These are phyloP conservation scores for Cryptococcus sp. DNA, from an alignment of 1,284 basidiomycete genomes.

Conservation along the genomic window DNA sequence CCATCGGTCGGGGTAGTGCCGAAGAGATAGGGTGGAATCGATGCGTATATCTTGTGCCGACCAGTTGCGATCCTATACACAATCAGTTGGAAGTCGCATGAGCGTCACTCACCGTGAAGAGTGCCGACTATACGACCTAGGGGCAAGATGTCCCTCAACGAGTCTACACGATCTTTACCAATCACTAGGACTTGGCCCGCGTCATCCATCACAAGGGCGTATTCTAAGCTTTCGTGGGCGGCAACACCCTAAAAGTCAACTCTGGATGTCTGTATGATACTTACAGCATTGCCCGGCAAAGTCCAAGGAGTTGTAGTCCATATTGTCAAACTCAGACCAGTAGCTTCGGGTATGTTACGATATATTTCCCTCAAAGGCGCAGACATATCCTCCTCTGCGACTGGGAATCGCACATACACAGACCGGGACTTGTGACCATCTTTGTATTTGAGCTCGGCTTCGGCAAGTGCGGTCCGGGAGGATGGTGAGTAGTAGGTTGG, in stretches of 20 bases:
- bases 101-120: constrained; percentile 57
- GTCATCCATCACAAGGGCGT: constrained; percentile 61
- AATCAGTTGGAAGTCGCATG: not conserved
- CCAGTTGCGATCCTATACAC: constrained; percentile 62
- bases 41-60: constrained; percentile 67
- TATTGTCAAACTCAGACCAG: constrained; percentile 65
- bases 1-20: constrained; percentile 57
- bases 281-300: constrained; percentile 89
- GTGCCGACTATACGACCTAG: constrained; percentile 51
- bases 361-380: constrained; percentile 29
- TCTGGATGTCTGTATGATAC: constrained; percentile 20
- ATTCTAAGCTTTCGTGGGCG: constrained; percentile 71
- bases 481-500: constrained; percentile 97
- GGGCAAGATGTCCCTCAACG: constrained; percentile 13
- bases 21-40: constrained; percentile 62
- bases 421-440: constrained; percentile 86
- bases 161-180: constrained; percentile 66
- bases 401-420: constrained; percentile 78
- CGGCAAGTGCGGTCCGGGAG: constrained; percentile 88
- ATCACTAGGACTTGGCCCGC: constrained; percentile 61
- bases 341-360: not conserved
- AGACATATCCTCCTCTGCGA: constrained; percentile 52
- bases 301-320: constrained; percentile 99
- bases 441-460: constrained; percentile 89
- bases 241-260: constrained; percentile 71